phyloP scores from a whole-genome alignment of 306 rosid species.

The Dalbergia cochinchinensis region DNA sequence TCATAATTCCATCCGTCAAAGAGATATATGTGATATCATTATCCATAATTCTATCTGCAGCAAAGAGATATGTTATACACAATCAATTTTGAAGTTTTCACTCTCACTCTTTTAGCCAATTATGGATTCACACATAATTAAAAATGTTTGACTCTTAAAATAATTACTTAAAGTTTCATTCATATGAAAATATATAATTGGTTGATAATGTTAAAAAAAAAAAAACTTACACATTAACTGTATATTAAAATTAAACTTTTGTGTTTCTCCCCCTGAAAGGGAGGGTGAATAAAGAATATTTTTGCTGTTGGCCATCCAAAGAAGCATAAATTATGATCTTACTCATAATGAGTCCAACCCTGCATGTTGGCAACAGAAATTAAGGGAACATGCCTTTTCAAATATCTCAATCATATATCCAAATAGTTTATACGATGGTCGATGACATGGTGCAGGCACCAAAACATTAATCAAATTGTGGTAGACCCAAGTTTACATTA shows the following conservation, averaged over 20 bases:
- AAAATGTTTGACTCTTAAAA: too few relatives aligned
- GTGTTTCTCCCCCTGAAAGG: not conserved
- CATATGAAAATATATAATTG: not conserved
- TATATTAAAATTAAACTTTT: not conserved
- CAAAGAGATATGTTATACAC: too few relatives aligned
- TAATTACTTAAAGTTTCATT: too few relatives aligned
- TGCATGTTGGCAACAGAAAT: slow-evolving; percentile 24
- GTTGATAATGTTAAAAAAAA: not conserved
- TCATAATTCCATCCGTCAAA: slow-evolving; percentile 2
- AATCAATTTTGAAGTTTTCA: too few relatives aligned
- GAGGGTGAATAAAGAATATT: slow-evolving; percentile 12
- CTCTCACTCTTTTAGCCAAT: not conserved
- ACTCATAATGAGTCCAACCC: slow-evolving; percentile 19
- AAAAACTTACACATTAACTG: too few relatives aligned
- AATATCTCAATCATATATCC: slow-evolving; percentile 27
- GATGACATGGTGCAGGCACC: slow-evolving; percentile 55
- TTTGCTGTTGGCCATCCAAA: slow-evolving; percentile 8
- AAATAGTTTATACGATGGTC: slow-evolving; percentile 11
- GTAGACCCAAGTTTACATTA: slow-evolving; percentile 68
- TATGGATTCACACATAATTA: too few relatives aligned
- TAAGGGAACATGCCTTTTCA: not conserved
- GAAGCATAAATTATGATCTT: not conserved
- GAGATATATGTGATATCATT: not conserved
- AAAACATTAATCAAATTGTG: slow-evolving; percentile 60
- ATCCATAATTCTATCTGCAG: too few relatives aligned